A percentile compares a stretch with the other conserved stretches of the same genome.
phyloP scores from a whole-genome alignment of 768 basidiomycete genomes.

The Roridomyces roridus region DNA sequence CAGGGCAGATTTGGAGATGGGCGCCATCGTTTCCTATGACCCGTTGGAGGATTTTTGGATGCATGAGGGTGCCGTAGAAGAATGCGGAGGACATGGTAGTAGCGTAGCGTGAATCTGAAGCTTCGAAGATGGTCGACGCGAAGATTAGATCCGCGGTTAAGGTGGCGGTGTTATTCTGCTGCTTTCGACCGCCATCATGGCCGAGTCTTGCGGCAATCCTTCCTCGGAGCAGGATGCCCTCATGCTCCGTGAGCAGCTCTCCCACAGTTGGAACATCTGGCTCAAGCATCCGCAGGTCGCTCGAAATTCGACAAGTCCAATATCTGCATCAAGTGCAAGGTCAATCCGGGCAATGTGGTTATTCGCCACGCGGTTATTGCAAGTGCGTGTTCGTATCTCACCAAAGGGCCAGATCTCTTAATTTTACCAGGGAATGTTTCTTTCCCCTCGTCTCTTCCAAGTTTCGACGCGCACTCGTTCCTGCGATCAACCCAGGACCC shows the following conservation, averaged over 20 bases:
- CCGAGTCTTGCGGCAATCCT: conserved; percentile 68
- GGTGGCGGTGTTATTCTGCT: not conserved
- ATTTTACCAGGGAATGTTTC: conserved; percentile 78
- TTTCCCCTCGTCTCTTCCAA: conserved; percentile 63
- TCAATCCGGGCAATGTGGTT: conserved; percentile 66
- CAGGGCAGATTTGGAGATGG: conserved; percentile 72
- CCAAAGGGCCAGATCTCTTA: conserved; percentile 5
- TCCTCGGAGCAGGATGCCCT: conserved; percentile 60
- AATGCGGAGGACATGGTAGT: conserved; percentile 13
- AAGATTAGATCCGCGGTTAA: no score
- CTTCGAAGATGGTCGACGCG: no score
- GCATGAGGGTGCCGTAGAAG: conserved; percentile 82
- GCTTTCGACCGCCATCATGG: not conserved
- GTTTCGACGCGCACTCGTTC: conserved; percentile 71
- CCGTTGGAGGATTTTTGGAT: conserved; percentile 78
- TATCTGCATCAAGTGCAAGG: conserved; percentile 78
- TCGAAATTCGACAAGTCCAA: conserved; percentile 71
- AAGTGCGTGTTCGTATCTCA: conserved; percentile 55
- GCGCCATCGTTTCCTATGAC: conserved; percentile 76
- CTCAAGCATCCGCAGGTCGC: conserved; percentile 50
- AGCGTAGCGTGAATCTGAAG: not conserved
- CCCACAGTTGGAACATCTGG: not conserved
- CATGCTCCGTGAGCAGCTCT: conserved; percentile 64
- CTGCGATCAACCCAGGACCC: conserved; percentile 54
- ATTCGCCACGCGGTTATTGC: conserved; percentile 88